Evolutionary conservation across 1,284 basidiomycete genomes (phyloP).

Genomic region (Ceratobasidium sp.): DNA sequence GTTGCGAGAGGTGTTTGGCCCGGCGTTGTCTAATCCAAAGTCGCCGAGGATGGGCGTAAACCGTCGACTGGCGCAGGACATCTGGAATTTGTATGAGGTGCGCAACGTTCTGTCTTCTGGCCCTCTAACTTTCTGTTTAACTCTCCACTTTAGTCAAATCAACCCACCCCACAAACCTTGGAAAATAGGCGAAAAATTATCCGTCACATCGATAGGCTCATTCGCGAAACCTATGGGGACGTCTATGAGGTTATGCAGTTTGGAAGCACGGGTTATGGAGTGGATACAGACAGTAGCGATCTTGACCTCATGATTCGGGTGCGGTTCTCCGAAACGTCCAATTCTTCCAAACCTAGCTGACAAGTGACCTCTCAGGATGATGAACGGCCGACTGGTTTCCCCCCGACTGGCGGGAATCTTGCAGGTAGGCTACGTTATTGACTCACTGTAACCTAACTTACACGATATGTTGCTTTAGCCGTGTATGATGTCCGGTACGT

Average conservation of each 20-base stretch:
- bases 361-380: slow-evolving; percentile 58
- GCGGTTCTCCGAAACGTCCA: slow-evolving; percentile 49
- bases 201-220: slow-evolving; percentile 50
- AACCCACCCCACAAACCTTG: slow-evolving; percentile 44
- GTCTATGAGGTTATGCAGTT: slow-evolving; percentile 61
- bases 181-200: slow-evolving; percentile 49
- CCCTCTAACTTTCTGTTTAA: neutral
- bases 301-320: slow-evolving; percentile 67
- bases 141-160: slow-evolving; percentile 36
- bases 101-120: neutral
- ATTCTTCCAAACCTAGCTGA: slow-evolving; percentile 4
- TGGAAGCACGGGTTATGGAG: slow-evolving; percentile 66
- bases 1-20: slow-evolving; percentile 27
- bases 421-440: slow-evolving; percentile 53
- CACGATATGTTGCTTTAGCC: slow-evolving; percentile 50
- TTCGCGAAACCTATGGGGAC: slow-evolving; percentile 57
- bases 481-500: slow-evolving; percentile 59
- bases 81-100: slow-evolving; percentile 39
- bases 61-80: slow-evolving; percentile 26
- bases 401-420: slow-evolving; percentile 53
- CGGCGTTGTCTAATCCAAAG: slow-evolving; percentile 17
- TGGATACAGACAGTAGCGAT: slow-evolving; percentile 60
- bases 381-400: slow-evolving; percentile 57
- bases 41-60: slow-evolving; percentile 20
- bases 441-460: slow-evolving; percentile 9